A percentile compares a stretch with the other conserved stretches of the same genome.
Evolutionary conservation across 2,329 filamentous ascomycete genomes (phyloP).

Genomic region (Alternaria consortialis): DNA sequence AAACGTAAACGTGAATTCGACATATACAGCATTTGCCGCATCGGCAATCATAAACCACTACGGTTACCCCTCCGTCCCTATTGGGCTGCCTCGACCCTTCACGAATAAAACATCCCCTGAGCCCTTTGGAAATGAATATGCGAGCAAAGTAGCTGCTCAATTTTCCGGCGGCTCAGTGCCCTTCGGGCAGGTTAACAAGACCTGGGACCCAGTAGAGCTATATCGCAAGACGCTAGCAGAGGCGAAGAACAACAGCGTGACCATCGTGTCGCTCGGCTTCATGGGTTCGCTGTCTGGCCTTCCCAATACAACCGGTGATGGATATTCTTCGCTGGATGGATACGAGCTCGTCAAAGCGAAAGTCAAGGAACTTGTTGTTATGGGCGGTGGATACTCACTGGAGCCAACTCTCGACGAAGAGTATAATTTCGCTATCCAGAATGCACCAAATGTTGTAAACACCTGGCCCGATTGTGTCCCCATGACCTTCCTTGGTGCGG

Average conservation of each 20-base stretch:
- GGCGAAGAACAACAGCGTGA: slow-evolving; percentile 55
- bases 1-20: slow-evolving; percentile 10
- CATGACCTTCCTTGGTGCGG: slow-evolving; percentile 55
- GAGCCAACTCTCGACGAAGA: slow-evolving; percentile 47
- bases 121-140: slow-evolving; percentile 54
- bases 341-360: slow-evolving; percentile 55
- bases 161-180: slow-evolving; percentile 50
- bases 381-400: slow-evolving; percentile 62
- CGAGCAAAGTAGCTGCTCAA: slow-evolving; percentile 58
- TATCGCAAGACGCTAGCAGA: slow-evolving; percentile 57
- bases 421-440: slow-evolving; percentile 60
- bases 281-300: slow-evolving; percentile 59
- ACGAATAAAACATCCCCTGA: slow-evolving; percentile 58
- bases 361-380: slow-evolving; percentile 61
- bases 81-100: slow-evolving; percentile 54
- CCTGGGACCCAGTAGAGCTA: slow-evolving; percentile 52
- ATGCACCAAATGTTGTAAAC: slow-evolving; percentile 57
- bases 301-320: slow-evolving; percentile 57
- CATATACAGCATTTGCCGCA: slow-evolving; percentile 53
- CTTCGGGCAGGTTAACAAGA: slow-evolving; percentile 48
- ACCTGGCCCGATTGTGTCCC: slow-evolving; percentile 52
- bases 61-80: slow-evolving; percentile 47
- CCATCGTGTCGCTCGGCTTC: slow-evolving; percentile 58
- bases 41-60: slow-evolving; percentile 55
- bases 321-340: slow-evolving; percentile 52